Base-by-base conservation (phyloP, 208 protist species). In the Trypanosoma lewisi region DNA sequence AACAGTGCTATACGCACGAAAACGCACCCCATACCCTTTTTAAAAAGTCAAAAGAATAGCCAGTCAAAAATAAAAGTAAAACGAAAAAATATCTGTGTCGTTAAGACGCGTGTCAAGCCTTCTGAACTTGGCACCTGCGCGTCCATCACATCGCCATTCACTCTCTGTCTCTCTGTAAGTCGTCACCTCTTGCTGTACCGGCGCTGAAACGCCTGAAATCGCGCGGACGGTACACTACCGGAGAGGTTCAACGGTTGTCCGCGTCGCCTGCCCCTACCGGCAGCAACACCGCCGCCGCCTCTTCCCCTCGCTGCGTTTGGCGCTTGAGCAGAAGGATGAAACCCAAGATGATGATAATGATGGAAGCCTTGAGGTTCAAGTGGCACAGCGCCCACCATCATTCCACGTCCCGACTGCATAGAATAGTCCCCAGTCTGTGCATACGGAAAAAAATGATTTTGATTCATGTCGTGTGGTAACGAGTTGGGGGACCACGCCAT, bases 1-100 rank as follows among this genome's bases (percentile, higher is more conserved):
- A n/a, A n/a, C n/a, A n/a, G n/a, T n/a, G n/a, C n/a, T n/a, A n/a
- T n/a, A n/a, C n/a, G n/a, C n/a, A n/a, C n/a, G n/a, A n/a, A n/a
- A n/a, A n/a, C n/a, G n/a, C 44, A 17, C 44, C 44, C 44, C 44
- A 49, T 16, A 49, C 44, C 6, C 44, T n/a, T n/a, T n/a, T n/a
- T n/a, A n/a, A n/a, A n/a, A n/a, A n/a, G n/a, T n/a, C n/a, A n/a
- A n/a, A n/a, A n/a, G n/a, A n/a, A n/a, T n/a, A n/a, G n/a, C n/a
- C n/a, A n/a, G n/a, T n/a, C n/a, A 17, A 65, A 58, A 63, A 54
- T 53, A 51, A 31, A 54, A 50, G 31, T 55, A 42, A 45, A 57
- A 48, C 62, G 11, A 74, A 76, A 63, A 70, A 37, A 58, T 50
- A 45, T 62, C 64, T 53, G 51, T 62, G 42, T 48, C 8, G 41